A percentile compares a stretch with the other conserved stretches of the same genome.
phyloP scores from a whole-genome alignment of 2,329 filamentous ascomycete species.

The Epichloe hybrida region DNA sequence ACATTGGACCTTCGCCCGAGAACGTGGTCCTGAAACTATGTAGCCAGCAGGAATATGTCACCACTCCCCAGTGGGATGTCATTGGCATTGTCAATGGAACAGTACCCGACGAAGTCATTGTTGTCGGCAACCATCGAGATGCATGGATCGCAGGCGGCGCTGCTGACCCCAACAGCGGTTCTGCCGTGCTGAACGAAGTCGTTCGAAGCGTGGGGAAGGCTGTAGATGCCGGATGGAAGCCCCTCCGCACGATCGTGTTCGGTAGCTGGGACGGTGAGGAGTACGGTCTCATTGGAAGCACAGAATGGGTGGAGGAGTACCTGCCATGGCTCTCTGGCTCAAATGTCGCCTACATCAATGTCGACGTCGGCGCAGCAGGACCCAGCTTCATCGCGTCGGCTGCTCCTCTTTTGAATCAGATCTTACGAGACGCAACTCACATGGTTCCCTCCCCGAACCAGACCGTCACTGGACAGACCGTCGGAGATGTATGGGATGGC shows the following conservation, averaged over 20 bases:
- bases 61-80: constrained; percentile 76
- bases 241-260: constrained; percentile 81
- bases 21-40: constrained; percentile 55
- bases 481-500: constrained; percentile 55
- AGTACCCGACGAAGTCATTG: constrained; percentile 69
- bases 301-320: constrained; percentile 88
- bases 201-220: constrained; percentile 62
- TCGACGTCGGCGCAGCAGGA: constrained; percentile 62
- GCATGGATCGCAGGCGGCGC: constrained; percentile 82
- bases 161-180: constrained; percentile 71
- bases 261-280: constrained; percentile 75
- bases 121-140: constrained; percentile 87
- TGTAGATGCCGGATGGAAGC: constrained; percentile 41
- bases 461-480: constrained; percentile 55
- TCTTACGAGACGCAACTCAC: constrained; percentile 53
- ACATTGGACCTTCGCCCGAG: constrained; percentile 69
- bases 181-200: constrained; percentile 65
- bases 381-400: constrained; percentile 50
- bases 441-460: constrained; percentile 62
- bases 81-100: constrained; percentile 87
- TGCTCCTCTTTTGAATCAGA: constrained; percentile 62
- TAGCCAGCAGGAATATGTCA: constrained; percentile 73
- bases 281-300: constrained; percentile 74
- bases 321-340: constrained; percentile 63
- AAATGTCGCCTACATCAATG: constrained; percentile 73